These are phyloP conservation scores for Aspergillus kassunensis DNA, from an alignment of 495 filamentous ascomycete species.

Conservation along the genomic window DNA sequence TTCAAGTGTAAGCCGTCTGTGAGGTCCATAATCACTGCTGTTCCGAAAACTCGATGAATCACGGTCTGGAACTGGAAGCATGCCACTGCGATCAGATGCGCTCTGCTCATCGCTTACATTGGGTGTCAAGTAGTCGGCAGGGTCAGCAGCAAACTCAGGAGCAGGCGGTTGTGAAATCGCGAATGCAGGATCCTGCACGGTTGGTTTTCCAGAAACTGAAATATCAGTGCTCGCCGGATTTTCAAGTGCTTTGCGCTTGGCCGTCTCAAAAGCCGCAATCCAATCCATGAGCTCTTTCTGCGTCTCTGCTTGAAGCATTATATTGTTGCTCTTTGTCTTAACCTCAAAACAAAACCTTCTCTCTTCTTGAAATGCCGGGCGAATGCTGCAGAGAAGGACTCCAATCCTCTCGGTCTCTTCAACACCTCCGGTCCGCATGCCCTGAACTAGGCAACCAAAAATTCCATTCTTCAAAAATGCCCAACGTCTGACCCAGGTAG, in stretches of 20 bases:
- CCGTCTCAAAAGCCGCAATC: slow-evolving; percentile 86
- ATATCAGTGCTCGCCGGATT: slow-evolving; percentile 61
- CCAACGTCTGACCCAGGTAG: slow-evolving; percentile 86
- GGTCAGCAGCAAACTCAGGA: slow-evolving; percentile 80
- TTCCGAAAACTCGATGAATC: slow-evolving; percentile 55
- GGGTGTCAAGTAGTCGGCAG: slow-evolving; percentile 62
- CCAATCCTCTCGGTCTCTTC: slow-evolving; percentile 96
- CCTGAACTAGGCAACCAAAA: slow-evolving; percentile 92
- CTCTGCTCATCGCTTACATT: slow-evolving; percentile 51
- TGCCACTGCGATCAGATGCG: slow-evolving; percentile 56
- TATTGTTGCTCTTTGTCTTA: slow-evolving; percentile 91
- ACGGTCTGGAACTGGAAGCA: slow-evolving; percentile 62
- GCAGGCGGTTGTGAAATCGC: slow-evolving; percentile 84
- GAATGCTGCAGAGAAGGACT: slow-evolving; percentile 86
- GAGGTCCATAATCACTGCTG: slow-evolving; percentile 65
- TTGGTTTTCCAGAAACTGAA: slow-evolving; percentile 52
- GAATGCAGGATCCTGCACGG: slow-evolving; percentile 75
- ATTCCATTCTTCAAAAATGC: slow-evolving; percentile 93
- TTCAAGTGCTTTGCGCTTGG: slow-evolving; percentile 88
- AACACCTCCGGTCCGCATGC: slow-evolving; percentile 76
- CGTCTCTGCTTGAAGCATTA: slow-evolving; percentile 88
- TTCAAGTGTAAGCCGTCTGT: slow-evolving; percentile 47
- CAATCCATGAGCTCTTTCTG: slow-evolving; percentile 86
- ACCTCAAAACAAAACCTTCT: slow-evolving; percentile 97
- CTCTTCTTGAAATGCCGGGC: slow-evolving; percentile 88